Evolutionary conservation across 345 rosid genomes (phyloP), one percentile per base, ranked within the genome.

Genomic region (Pistacia vera): DNA sequence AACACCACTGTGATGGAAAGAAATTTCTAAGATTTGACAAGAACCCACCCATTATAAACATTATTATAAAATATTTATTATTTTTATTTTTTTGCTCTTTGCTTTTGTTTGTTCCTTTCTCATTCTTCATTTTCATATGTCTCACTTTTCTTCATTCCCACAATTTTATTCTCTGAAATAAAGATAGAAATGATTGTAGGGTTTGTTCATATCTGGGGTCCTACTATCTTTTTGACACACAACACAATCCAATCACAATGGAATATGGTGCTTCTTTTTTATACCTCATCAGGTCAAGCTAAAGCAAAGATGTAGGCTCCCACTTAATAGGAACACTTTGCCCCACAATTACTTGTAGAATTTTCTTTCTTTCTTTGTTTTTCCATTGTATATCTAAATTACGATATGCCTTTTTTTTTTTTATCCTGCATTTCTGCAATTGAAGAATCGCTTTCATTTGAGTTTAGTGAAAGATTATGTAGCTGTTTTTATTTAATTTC

Each of bases 11-110:
- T 68, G 80, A 77, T 38, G 54, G 77, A 77, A 75, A 67, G 85
- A 77, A 77, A 81, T 66, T 68, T 68, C 68, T 70, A 65, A 63
- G 81, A 78, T 83, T 75, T 81, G 85, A 86, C 83, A 77, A 79
- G 81, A 79, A 77, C 80, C 82, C 78, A 77, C 80, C 82, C 78
- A 77, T 79, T 71, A 61, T 25, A 64, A 8, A 58, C 25, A 58
- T 66, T 25, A 44, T 59, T 80, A 49, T 30, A 30, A 16, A 60
- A 18, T 77, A 13, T 11, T 36, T 41, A 41, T 41, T 0, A 41
- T 41, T 22, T 22, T 22, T 5, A 6, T 41, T 41, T 5, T 5
- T 41, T 41, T 38, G 1, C 8, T 7, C 8, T 41, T 41, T 41
- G 46, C 46, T 55, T 66, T 72, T 38, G 46, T 25, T 76, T 78